A percentile compares a stretch with the other conserved stretches of the same genome.
Evolutionary conservation across 1,284 basidiomycete species (phyloP).

Genomic region (Marasmius fiardii): DNA sequence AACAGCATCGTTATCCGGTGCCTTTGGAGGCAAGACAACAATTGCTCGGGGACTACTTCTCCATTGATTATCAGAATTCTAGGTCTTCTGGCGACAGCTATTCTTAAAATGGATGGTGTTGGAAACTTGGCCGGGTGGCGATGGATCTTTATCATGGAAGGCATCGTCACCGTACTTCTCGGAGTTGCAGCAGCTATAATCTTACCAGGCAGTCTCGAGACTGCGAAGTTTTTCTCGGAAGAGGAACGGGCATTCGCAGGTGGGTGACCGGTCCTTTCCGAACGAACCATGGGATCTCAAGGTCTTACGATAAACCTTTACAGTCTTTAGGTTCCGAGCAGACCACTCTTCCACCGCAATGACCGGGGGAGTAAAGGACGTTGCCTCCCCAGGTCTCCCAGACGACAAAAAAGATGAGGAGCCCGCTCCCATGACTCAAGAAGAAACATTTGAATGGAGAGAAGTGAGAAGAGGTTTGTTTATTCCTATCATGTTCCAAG

Average conservation of each 20-base stretch:
- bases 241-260: constrained; percentile 60
- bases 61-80: background rate
- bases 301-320: background rate
- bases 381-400: constrained; percentile 7
- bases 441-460: constrained; percentile 54
- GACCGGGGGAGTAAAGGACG: background rate
- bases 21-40: constrained; percentile 48
- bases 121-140: constrained; percentile 46
- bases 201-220: constrained; percentile 55
- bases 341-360: constrained; percentile 17
- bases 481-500: background rate
- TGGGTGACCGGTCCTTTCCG: constrained; percentile 24
- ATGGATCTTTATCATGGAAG: constrained; percentile 72
- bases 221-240: constrained; percentile 60
- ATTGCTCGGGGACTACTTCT: background rate
- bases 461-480: constrained; percentile 50
- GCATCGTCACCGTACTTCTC: constrained; percentile 58
- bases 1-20: constrained; percentile 57
- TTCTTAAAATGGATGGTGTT: constrained; percentile 57
- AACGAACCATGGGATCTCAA: background rate
- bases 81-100: constrained; percentile 59
- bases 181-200: constrained; percentile 48
- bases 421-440: constrained; percentile 25
- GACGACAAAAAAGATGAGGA: constrained; percentile 23
- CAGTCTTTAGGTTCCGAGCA: constrained; percentile 41